Base-by-base conservation (phyloP, 2,329 filamentous ascomycete genomes). In the Aureobasidium sp. region DNA sequence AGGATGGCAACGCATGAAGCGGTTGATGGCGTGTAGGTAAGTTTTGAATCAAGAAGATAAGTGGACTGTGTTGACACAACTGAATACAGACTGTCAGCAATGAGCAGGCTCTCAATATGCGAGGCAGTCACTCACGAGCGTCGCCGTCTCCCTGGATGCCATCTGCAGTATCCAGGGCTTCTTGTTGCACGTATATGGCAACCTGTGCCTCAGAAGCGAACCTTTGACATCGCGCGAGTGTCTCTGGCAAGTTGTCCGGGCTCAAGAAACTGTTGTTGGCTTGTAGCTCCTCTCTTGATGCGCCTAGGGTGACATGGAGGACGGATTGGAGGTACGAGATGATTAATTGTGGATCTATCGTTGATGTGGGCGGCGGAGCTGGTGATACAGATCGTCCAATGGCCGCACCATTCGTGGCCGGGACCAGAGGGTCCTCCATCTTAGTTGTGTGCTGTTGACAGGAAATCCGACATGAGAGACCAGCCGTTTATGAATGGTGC, bases 101-200 rank as follows among this genome's bases (percentile, higher is more conserved):
- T 1, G 15, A 27, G 6, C 36, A 26, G 10, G 26, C 23, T 17
- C 29, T 29, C 8, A 13, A 4, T 26, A 27, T 17, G 39, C 17
- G 7, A 27, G 36, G 23, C n/a, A 34, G 32, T 17, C 42, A 51
- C 57, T 62, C 20, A 34, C 51, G 26, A 29, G 41, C 44, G 47
- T 65, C 64, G n/a, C 60, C 64, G 26, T 64, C 57, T 12, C 37
- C n/a, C 32, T 62, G 55, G 37, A 59, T 39, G 46, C 46, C 55
- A 44, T 64, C 60, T n/a, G 63, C 44, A 23, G 66, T 76, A 13
- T 80, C 79, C 66, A 60, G 81, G 73, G 72, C 65, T 62, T 93
- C 90, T 77, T 97, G 96, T 73, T 94, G 89, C 66, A 97, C 87
- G 76, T 97, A 97, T 66, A 99, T 80, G 61, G 89, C 91, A 65